Percentiles rank a stretch among this genome's conserved stretches.
Evolutionary conservation across 2,329 filamentous ascomycete genomes (phyloP).

Genomic region (Gnomoniopsis sp.): DNA sequence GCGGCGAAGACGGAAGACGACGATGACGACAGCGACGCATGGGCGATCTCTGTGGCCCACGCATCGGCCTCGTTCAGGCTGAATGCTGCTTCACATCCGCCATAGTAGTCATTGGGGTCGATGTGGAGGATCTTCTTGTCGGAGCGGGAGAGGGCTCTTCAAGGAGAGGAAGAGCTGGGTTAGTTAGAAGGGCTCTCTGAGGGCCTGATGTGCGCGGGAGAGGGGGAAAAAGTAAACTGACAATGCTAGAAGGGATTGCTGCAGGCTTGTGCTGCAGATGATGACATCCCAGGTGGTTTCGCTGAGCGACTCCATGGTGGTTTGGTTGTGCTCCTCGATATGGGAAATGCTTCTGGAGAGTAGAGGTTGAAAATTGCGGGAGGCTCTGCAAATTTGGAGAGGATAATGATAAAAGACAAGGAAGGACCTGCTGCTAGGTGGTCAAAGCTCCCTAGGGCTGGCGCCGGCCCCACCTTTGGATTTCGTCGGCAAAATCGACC

Average conservation of each 20-base stretch:
- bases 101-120: constrained; percentile 85
- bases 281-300: constrained; percentile 77
- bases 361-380: constrained; percentile 19
- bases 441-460: constrained; percentile 10
- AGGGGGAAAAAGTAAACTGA: constrained; percentile 40
- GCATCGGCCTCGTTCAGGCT: constrained; percentile 76
- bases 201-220: constrained; percentile 22
- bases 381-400: constrained; percentile 10
- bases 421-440: not conserved
- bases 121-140: constrained; percentile 88
- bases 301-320: constrained; percentile 67
- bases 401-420: not conserved
- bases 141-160: constrained; percentile 87
- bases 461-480: not conserved
- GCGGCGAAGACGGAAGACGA: constrained; percentile 31
- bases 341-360: not conserved
- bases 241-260: constrained; percentile 78
- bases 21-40: constrained; percentile 25
- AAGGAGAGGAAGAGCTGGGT: constrained; percentile 50
- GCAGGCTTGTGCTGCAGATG: constrained; percentile 73
- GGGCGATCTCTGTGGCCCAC: constrained; percentile 56
- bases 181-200: constrained; percentile 61
- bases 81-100: constrained; percentile 79
- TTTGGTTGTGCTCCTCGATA: not conserved
- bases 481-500: constrained; percentile 23